Percentiles rank a stretch among this genome's conserved stretches.
phyloP scores from a whole-genome alignment of 2,329 filamentous ascomycete species.

The Sarocladium strictum region DNA sequence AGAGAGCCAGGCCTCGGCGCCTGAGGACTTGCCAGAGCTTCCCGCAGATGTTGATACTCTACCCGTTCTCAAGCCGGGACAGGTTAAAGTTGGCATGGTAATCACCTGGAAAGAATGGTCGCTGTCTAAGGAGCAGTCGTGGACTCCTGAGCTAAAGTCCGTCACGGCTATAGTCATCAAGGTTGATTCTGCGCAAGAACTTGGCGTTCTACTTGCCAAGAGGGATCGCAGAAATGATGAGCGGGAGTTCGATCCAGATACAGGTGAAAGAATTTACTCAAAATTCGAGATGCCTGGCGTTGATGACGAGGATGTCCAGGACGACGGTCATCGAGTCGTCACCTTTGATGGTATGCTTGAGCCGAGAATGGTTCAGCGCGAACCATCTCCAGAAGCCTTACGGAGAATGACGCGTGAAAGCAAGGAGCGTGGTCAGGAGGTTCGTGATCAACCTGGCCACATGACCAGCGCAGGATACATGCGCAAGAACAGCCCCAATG shows the following conservation, averaged over 20 bases:
- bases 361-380: conserved; percentile 52
- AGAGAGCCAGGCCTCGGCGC: conserved; percentile 23
- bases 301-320: conserved; percentile 51
- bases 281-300: conserved; percentile 67
- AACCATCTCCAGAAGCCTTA: not conserved
- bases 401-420: not conserved
- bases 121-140: conserved; percentile 55
- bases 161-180: conserved; percentile 63
- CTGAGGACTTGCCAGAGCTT: conserved; percentile 58
- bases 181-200: conserved; percentile 38
- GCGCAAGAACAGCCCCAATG: no score
- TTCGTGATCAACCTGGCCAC: no score
- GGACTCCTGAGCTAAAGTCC: conserved; percentile 58
- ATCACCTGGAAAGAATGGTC: conserved; percentile 63
- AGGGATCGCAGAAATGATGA: conserved; percentile 58
- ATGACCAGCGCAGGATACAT: no score
- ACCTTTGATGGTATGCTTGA: conserved; percentile 60
- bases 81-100: conserved; percentile 53
- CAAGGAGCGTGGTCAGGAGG: not conserved
- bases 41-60: conserved; percentile 52
- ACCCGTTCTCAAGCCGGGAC: conserved; percentile 38
- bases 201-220: conserved; percentile 62
- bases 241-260: conserved; percentile 56
- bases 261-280: conserved; percentile 67
- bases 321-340: conserved; percentile 57